phyloP scores from a whole-genome alignment of 75 land plant species.

The Ceratopteris richardii region DNA sequence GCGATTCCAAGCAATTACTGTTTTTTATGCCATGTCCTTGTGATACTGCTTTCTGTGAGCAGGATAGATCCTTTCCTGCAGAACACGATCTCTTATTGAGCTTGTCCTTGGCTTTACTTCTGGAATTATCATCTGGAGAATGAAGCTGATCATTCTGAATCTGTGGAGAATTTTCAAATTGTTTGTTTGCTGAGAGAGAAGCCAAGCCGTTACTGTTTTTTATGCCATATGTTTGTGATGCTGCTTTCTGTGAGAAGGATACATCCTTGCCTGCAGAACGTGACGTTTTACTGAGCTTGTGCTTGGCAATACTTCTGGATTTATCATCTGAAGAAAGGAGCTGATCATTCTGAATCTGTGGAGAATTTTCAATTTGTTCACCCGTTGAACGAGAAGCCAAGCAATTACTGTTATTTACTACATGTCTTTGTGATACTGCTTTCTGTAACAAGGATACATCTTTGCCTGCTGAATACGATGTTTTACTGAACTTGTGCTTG shows the following conservation, averaged over 20 bases:
- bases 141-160: background rate
- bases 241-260: background rate
- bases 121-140: background rate
- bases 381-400: too few relatives aligned
- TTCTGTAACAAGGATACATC: background rate
- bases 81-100: background rate
- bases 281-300: background rate
- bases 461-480: background rate
- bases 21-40: too few relatives aligned
- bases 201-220: background rate
- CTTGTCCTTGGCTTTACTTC: background rate
- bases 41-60: background rate
- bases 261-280: background rate
- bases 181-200: too few relatives aligned
- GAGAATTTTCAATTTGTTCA: background rate
- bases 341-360: background rate
- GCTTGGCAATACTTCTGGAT: background rate
- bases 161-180: background rate
- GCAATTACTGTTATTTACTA: background rate
- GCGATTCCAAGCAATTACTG: background rate
- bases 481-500: background rate
- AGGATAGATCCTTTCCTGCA: background rate
- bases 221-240: too few relatives aligned
- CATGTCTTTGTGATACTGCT: too few relatives aligned
- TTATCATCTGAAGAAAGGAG: background rate